Percentiles rank a stretch among this genome's conserved stretches.
These are phyloP conservation scores for Debaryomyces hansenii DNA, from an alignment of 805 yeast species.

Conservation along the genomic window DNA sequence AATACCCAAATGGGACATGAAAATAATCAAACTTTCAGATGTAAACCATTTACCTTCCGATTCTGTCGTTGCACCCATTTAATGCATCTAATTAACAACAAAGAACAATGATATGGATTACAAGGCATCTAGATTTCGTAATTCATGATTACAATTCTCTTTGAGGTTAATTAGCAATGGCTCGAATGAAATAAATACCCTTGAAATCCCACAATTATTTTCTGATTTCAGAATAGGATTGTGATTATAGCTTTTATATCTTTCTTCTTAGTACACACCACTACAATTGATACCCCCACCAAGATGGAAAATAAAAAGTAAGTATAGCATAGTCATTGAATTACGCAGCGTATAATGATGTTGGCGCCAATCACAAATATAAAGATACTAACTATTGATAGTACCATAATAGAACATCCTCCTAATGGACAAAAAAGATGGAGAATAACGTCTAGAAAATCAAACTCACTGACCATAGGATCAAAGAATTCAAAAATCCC, in stretches of 20 bases:
- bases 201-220: not conserved
- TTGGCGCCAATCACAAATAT: no score
- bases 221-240: not conserved
- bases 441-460: slow-evolving; percentile 39
- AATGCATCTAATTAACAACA: not conserved
- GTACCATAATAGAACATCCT: slow-evolving; percentile 27
- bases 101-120: not conserved
- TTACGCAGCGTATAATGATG: no score
- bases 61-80: not conserved
- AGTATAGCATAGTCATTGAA: not conserved
- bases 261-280: not conserved
- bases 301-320: slow-evolving; percentile 8
- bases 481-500: slow-evolving; percentile 9
- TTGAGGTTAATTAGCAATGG: no score
- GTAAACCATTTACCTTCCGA: not conserved
- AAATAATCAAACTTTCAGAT: no score
- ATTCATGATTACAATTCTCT: no score
- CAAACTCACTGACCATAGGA: slow-evolving; percentile 2
- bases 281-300: slow-evolving; percentile 2
- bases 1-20: no score
- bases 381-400: not conserved
- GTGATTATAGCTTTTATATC: not conserved
- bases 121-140: not conserved
- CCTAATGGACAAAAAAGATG: slow-evolving; percentile 47
- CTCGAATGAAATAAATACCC: slow-evolving; percentile 3